These are phyloP conservation scores for Tolypocladium guangdongense DNA, from an alignment of 2,329 filamentous ascomycete genomes.

Conservation along the genomic window DNA sequence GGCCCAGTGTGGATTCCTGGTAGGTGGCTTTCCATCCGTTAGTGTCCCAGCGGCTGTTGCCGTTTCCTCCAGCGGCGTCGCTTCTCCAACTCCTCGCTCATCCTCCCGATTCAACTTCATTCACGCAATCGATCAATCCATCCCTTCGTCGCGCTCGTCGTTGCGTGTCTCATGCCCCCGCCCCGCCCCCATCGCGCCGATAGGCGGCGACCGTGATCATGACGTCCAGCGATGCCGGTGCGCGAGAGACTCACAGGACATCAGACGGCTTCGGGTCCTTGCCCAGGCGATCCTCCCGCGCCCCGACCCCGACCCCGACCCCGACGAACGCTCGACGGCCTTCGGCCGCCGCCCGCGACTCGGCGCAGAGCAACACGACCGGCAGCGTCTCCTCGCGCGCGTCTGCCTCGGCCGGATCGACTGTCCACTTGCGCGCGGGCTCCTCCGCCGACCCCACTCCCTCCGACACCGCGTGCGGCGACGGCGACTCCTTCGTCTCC, in stretches of 20 bases:
- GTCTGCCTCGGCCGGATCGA: slow-evolving; percentile 3
- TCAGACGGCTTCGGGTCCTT: slow-evolving; percentile 7
- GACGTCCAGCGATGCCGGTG: slow-evolving; percentile 12
- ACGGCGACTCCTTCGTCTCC: slow-evolving; percentile 39
- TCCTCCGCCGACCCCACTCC: slow-evolving; percentile 8
- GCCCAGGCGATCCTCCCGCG: slow-evolving; percentile 5
- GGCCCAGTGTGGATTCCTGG: neutral
- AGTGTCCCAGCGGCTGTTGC: neutral
- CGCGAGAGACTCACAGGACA: slow-evolving; percentile 12
- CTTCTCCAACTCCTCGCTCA: slow-evolving; percentile 3
- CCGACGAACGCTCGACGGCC: neutral
- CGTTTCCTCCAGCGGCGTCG: neutral
- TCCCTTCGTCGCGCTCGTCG: neutral
- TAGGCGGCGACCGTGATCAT: slow-evolving; percentile 17
- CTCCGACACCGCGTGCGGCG: slow-evolving; percentile 15
- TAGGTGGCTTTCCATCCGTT: neutral
- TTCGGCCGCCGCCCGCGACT: slow-evolving; percentile 12
- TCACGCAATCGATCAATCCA: neutral
- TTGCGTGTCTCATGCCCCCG: slow-evolving; percentile 11
- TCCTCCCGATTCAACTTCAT: slow-evolving; percentile 6
- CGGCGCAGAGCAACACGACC: slow-evolving; percentile 9
- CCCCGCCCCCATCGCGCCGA: slow-evolving; percentile 13
- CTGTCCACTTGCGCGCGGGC: slow-evolving; percentile 3
- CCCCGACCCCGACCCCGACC: slow-evolving; percentile 1
- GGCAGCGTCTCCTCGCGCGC: slow-evolving; percentile 9